Base-by-base conservation (phyloP, 2,329 filamentous ascomycete genomes). In the Spiromastix sp. region DNA sequence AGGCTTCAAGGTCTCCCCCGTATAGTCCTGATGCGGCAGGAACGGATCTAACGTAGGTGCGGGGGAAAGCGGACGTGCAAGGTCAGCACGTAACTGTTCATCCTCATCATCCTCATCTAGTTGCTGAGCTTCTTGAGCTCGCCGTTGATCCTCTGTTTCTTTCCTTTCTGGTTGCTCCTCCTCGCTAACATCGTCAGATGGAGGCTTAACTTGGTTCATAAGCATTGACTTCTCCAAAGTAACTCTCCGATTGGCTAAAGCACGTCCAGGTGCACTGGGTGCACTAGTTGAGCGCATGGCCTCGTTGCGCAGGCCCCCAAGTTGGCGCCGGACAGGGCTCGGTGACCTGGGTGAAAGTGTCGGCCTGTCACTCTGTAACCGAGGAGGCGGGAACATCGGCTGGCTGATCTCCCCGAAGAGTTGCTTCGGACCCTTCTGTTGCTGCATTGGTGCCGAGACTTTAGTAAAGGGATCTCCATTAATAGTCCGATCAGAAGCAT, bases 31-130 rank as follows among this genome's bases (percentile, higher is more conserved):
- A 38, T 67, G 64, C 11, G 64, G 60, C 12, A 68, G 43, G 45
- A 68, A 68, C n/a, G 64, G 59, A 41, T 67, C 66, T 15, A 69
- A 55, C 1, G 56, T 60, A 30, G 59, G 55, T 10, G 56, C 59
- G 2, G 64, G 60, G 22, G 60, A 54, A 17, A 67, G 41, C 24
- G 66, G 63, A 16, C 51, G 55, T 29, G 57, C 55, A 32, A 69
- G 54, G 29, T 68, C 61, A 24, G 57, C 55, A 28, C 61, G 64
- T 11, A 68, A 51, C 37, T 55, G 54, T 39, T 67, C 64, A 41
- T 67, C 65, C 41, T 69, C 66, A 30, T 66, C 61, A 37, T 68
- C 66, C 22, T 64, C 61, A 4, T 55, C 57, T 18, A 64, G 51
- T n/a, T 52, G 49, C 15, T 62, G 48, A 15, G 47, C 47, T 35